phyloP scores from a whole-genome alignment of 345 rosid genomes.

The Citrus inodora region DNA sequence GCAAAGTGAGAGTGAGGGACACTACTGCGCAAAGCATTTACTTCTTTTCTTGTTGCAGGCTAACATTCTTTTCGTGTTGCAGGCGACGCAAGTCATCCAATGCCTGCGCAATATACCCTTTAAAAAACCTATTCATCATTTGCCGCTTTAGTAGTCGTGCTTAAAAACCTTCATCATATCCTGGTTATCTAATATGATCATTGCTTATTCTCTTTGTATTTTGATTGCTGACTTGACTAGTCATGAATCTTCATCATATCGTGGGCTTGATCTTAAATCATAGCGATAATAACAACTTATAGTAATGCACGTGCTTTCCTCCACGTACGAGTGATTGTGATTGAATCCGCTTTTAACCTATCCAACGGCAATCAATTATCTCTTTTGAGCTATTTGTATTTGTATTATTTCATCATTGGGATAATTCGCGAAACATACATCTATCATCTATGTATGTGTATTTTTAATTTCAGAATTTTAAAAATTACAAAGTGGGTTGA shows the following conservation, averaged over 20 bases:
- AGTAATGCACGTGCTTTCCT: not conserved
- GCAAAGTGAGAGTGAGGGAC: constrained; percentile 6
- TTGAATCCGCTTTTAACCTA: too few species aligned
- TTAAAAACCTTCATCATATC: not conserved
- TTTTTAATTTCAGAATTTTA: too few species aligned
- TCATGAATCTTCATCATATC: not conserved
- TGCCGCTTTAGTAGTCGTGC: not conserved
- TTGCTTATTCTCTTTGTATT: not conserved
- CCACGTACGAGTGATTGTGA: not conserved
- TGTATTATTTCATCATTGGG: too few species aligned
- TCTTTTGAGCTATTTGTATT: not conserved
- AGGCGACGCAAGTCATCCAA: not conserved
- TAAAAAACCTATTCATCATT: not conserved
- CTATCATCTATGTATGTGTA: too few species aligned
- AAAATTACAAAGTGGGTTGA: not conserved
- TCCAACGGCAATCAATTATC: not conserved
- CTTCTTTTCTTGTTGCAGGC: constrained; percentile 4
- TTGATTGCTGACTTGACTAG: not conserved
- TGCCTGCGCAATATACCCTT: not conserved
- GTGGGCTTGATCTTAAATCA: not conserved
- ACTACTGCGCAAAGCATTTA: constrained; percentile 3
- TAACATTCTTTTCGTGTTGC: not conserved
- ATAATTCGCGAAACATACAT: too few species aligned
- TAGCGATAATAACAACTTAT: not conserved
- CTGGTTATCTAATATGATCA: not conserved